A percentile compares a stretch with the other conserved stretches of the same genome.
Evolutionary conservation across 1,284 basidiomycete genomes (phyloP).

Genomic region (Sporisorium iseilematis-ciliati): DNA sequence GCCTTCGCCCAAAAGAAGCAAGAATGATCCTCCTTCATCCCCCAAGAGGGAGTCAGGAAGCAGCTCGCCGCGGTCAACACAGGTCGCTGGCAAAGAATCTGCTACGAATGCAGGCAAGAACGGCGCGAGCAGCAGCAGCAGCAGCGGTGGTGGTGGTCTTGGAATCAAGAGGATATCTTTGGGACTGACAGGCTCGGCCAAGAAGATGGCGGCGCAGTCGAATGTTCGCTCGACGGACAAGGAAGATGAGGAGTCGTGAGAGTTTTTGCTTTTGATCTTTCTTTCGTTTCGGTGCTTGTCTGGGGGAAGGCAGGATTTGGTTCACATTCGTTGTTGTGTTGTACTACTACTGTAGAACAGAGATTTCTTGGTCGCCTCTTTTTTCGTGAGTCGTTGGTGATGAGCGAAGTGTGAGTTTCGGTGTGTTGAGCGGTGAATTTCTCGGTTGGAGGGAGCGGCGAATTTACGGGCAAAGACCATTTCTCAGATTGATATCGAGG

Average conservation of each 20-base stretch:
- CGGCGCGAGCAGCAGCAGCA: constrained; percentile 12
- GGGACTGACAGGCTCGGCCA: constrained; percentile 38
- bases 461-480: not conserved
- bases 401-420: not conserved
- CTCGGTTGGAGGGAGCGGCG: constrained; percentile 6
- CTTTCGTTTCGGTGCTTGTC: constrained; percentile 12
- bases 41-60: constrained; percentile 18
- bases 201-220: constrained; percentile 52
- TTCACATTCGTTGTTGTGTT: constrained; percentile 19
- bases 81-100: constrained; percentile 8
- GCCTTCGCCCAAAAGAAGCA: constrained; percentile 34
- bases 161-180: constrained; percentile 51
- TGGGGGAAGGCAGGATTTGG: constrained; percentile 16
- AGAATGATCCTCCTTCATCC: constrained; percentile 13
- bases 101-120: constrained; percentile 14
- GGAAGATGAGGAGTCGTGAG: constrained; percentile 30
- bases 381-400: not conserved
- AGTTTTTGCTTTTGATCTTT: not conserved
- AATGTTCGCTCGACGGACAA: constrained; percentile 42
- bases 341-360: constrained; percentile 47
- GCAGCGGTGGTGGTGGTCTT: constrained; percentile 17
- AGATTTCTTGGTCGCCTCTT: constrained; percentile 4
- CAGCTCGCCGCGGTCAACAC: constrained; percentile 6
- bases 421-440: constrained; percentile 29
- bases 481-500: too few relatives aligned